Conservation (phyloP, 2,329 filamentous ascomycete species). For the Xylariaceae sp. region DNA sequence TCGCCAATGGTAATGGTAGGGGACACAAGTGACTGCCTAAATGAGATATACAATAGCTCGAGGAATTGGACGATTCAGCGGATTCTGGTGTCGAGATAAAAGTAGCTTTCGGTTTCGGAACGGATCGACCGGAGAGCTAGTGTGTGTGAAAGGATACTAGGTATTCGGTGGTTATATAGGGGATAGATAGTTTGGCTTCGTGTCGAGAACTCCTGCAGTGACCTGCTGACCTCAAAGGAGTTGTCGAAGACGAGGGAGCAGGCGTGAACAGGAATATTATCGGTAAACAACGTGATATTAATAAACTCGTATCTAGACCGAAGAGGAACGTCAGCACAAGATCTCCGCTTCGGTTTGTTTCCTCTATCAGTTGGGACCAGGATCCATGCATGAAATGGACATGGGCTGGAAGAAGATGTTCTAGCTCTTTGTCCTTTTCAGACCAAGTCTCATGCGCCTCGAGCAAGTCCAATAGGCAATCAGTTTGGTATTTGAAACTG, state of each 20-base stretch:
- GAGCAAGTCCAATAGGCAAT: no score
- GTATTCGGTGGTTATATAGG: slow-evolving; percentile 26
- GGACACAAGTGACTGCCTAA: no score
- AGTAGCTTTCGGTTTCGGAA: background rate
- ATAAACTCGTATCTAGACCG: slow-evolving; percentile 21
- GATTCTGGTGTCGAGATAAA: no score
- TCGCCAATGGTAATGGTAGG: no score
- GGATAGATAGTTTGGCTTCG: slow-evolving; percentile 35
- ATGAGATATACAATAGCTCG: no score
- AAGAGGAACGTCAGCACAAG: slow-evolving; percentile 7
- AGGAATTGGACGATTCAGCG: no score
- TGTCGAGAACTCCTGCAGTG: slow-evolving; percentile 65
- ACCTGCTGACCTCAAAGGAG: slow-evolving; percentile 80
- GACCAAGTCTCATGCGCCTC: no score
- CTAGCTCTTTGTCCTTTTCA: no score
- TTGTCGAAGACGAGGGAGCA: slow-evolving; percentile 31
- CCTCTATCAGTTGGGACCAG: slow-evolving; percentile 1
- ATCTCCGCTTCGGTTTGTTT: background rate
- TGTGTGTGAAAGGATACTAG: no score
- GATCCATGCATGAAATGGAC: slow-evolving; percentile 6
- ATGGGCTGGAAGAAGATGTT: no score
- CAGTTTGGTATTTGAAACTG: no score
- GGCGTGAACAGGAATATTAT: slow-evolving; percentile 26
- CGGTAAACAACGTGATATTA: slow-evolving; percentile 28
- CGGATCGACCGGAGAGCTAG: slow-evolving; percentile 15